Evolutionary conservation across 2,329 filamentous ascomycete genomes (phyloP).

Genomic region (Botrytis pseudocinerea): DNA sequence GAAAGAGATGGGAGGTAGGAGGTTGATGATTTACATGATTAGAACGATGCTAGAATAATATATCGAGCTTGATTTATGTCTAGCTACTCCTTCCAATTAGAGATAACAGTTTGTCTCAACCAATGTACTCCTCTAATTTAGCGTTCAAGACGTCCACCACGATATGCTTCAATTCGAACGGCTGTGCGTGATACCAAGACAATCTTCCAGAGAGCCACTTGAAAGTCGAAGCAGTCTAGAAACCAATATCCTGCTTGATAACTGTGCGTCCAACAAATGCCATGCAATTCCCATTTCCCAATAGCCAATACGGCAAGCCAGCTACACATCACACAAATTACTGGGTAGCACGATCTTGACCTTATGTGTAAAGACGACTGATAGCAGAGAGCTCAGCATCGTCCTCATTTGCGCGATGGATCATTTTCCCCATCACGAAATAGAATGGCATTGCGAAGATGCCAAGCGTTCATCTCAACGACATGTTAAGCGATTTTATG

Average conservation of each 20-base stretch:
- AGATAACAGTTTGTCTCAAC: fast-evolving
- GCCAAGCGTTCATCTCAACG: not conserved
- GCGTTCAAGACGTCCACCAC: not conserved
- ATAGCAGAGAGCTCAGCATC: not conserved
- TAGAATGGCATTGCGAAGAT: not conserved
- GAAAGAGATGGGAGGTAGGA: not conserved
- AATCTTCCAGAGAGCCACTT: not conserved
- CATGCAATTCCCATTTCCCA: not conserved
- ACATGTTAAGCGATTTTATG: not conserved
- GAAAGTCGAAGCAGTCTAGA: not conserved
- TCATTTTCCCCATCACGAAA: not conserved
- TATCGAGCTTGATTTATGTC: not conserved
- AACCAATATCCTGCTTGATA: not conserved
- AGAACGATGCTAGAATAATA: not conserved
- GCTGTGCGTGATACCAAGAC: not conserved
- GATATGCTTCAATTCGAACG: not conserved
- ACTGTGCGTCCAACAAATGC: not conserved
- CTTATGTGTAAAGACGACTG: not conserved
- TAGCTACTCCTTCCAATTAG: not conserved
- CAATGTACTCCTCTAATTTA: not conserved
- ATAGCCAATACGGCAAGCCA: not conserved
- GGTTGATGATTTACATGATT: not conserved
- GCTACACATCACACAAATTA: not conserved
- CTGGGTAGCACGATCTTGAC: not conserved
- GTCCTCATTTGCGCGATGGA: not conserved